A percentile compares a stretch with the other conserved stretches of the same genome.
Conservation (phyloP, 139 green algal genomes). For the Chlorella sp. region DNA sequence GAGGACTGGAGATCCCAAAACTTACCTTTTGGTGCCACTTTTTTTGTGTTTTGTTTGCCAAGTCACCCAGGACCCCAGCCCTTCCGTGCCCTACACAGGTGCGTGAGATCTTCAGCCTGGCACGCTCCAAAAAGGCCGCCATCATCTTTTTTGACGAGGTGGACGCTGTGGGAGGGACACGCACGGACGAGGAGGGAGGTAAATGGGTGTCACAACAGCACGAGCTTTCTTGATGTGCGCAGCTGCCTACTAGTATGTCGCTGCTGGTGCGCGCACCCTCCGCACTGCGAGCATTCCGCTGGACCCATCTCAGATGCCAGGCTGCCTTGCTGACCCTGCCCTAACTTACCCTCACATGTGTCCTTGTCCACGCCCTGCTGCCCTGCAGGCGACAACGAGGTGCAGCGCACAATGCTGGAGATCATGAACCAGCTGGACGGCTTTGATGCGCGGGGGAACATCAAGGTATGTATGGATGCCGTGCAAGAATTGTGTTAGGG, state of each 20-base stretch:
- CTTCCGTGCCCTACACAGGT: background rate
- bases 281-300: background rate
- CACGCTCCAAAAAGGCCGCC: slow-evolving; percentile 97
- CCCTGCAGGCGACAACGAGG: slow-evolving; percentile 92
- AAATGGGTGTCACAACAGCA: too few relatives aligned
- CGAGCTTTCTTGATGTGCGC: too few relatives aligned
- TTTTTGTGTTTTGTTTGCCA: background rate
- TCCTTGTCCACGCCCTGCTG: background rate
- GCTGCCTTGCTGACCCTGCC: background rate
- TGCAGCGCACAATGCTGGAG: slow-evolving; percentile 99
- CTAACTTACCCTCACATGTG: background rate
- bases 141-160: slow-evolving; percentile 99
- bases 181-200: slow-evolving; percentile 1
- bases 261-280: background rate
- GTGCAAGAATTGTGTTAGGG: background rate
- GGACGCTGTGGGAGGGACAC: background rate
- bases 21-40: too few relatives aligned
- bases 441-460: slow-evolving; percentile 98
- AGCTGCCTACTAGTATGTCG: too few relatives aligned
- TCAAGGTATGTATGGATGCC: slow-evolving; percentile 91
- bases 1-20: too few relatives aligned
- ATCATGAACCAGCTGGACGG: slow-evolving; percentile 99
- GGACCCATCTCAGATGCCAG: background rate
- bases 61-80: background rate
- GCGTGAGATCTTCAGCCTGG: slow-evolving; percentile 84